Evolutionary conservation across 78 protist genomes (phyloP), one percentile per base, ranked within the genome.

Genomic region (Speleostelium caveatum): DNA sequence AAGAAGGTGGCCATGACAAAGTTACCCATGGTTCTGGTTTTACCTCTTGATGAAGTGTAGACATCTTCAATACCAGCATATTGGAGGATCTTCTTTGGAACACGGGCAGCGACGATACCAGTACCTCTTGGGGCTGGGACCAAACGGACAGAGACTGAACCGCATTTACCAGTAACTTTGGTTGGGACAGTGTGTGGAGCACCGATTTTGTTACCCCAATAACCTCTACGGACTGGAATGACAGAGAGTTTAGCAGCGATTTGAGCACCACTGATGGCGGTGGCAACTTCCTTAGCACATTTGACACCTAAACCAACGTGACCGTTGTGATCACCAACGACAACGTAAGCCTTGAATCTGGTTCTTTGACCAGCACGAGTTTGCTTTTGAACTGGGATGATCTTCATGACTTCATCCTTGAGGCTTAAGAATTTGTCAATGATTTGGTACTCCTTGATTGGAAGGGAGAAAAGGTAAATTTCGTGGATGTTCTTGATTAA

Each of bases 41-140:
- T 56, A 45, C 99, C 99, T 26, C 86, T 22, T 28, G 99, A 92
- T 35, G 89, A 51, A 69, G 99, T 98, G 98, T 96, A 99, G 95
- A 98, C 98, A 75, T 99, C 99, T 73, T 97, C 95, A 45, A 99
- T 75, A 62, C 99, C 99, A 69, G 99, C 99, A 71, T 95, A 67
- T 83, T 86, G 92, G 75, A 99, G 97, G 19, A 99, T 62, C 97
- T 97, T 98, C 98, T 97, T 98, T 92, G 99, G 95, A 71, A 77
- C 87, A 24, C 96, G 95, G 42, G 99, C 98, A 61, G 99, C 99
- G 33, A 99, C 99, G 85, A 99, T 72, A 61, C 99, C 99, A 39
- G 99, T 94, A 83, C 99, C 99, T 63, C 99, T 96, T 79, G 99
- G 99, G 24, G 99, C 99, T 41, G 99, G 99, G 69, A 99, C 97